Evolutionary conservation across 2,329 filamentous ascomycete species (phyloP).

Genomic region (Ceratocystis lukuohia): DNA sequence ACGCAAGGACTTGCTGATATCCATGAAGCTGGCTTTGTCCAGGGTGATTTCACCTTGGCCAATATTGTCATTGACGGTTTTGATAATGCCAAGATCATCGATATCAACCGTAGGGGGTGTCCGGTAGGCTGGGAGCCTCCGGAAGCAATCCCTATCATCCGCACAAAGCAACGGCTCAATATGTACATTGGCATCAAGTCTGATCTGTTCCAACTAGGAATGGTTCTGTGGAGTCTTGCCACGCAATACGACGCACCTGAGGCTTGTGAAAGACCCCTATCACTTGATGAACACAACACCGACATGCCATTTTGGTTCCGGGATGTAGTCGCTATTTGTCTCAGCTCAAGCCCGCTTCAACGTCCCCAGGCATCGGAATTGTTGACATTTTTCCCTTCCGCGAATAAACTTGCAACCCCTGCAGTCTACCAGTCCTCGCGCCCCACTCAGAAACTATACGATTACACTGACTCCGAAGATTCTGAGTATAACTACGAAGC

Average conservation of each 20-base stretch:
- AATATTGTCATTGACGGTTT: conserved; percentile 86
- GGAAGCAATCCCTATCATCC: conserved; percentile 72
- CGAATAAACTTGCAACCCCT: conserved; percentile 15
- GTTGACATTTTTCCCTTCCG: conserved; percentile 50
- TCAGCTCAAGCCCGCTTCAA: conserved; percentile 58
- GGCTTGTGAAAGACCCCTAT: conserved; percentile 53
- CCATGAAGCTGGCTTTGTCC: conserved; percentile 90
- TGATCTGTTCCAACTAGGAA: conserved; percentile 87
- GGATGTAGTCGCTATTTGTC: conserved; percentile 59
- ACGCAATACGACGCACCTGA: conserved; percentile 85
- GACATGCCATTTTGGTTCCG: conserved; percentile 69
- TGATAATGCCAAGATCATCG: conserved; percentile 88
- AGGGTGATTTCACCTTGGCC: conserved; percentile 92
- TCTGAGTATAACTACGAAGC: conserved; percentile 16
- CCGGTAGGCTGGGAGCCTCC: conserved; percentile 96
- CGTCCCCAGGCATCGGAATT: conserved; percentile 62
- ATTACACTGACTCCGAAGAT: conserved; percentile 10
- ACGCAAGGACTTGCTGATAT: conserved; percentile 81
- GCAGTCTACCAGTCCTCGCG: conserved; percentile 23
- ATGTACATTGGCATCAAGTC: conserved; percentile 99
- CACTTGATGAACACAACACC: conserved; percentile 37
- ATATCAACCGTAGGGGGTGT: conserved; percentile 94
- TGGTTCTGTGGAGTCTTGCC: conserved; percentile 90
- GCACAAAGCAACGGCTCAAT: conserved; percentile 76
- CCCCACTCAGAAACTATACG: conserved; percentile 16